Evolutionary conservation across 2,329 filamentous ascomycete genomes (phyloP).

Genomic region (Myriosclerotinia curreyana): DNA sequence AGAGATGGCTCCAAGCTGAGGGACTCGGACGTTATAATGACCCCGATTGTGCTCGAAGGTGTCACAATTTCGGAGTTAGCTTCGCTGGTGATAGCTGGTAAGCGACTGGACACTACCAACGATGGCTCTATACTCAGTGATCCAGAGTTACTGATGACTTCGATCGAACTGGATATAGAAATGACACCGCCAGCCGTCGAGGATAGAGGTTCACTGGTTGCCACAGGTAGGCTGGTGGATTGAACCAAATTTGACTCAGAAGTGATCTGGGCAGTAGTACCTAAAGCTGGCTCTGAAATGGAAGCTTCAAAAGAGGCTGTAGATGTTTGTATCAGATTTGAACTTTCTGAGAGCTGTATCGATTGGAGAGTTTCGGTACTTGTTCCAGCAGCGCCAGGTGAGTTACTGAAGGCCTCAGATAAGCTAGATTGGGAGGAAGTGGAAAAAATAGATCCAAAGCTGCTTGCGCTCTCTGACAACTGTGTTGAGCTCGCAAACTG

Average conservation of each 20-base stretch:
- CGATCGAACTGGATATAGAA: not conserved
- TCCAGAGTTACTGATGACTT: not conserved
- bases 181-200: not conserved
- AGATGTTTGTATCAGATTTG: not conserved
- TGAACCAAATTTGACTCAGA: not conserved
- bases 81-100: not conserved
- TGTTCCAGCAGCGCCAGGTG: not conserved
- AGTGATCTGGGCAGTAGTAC: not conserved
- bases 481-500: not conserved
- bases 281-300: not conserved
- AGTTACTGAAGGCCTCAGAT: not conserved
- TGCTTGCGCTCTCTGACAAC: not conserved
- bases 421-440: constrained; percentile 1
- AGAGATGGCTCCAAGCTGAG: constrained; percentile 1
- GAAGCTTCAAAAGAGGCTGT: not conserved
- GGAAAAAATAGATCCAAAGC: not conserved
- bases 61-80: not conserved
- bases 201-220: not conserved
- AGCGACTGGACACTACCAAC: not conserved
- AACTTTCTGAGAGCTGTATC: not conserved
- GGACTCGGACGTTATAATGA: not conserved
- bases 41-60: not conserved
- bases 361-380: not conserved
- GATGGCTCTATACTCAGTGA: not conserved
- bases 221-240: not conserved